These are phyloP conservation scores for Colletotrichum abscissum DNA, from an alignment of 2,329 filamentous ascomycete genomes.

Conservation along the genomic window DNA sequence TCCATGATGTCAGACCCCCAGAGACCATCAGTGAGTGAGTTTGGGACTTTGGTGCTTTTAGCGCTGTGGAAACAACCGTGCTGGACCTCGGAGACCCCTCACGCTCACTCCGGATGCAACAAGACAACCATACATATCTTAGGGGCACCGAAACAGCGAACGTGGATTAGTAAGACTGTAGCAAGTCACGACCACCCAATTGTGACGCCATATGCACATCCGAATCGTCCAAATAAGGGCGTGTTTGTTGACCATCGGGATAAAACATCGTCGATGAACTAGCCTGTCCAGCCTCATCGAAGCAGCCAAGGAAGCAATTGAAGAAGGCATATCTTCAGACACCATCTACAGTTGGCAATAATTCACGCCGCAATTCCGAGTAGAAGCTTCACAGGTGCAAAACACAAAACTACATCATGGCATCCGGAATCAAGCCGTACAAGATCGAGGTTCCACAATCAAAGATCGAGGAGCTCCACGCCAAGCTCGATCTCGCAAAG, in stretches of 20 bases:
- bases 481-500: constrained; percentile 45
- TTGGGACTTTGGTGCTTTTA: background rate
- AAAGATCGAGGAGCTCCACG: constrained; percentile 42
- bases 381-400: background rate
- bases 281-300: background rate
- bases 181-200: background rate
- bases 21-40: background rate
- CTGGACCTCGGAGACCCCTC: background rate
- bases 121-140: background rate
- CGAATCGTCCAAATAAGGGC: constrained; percentile 5
- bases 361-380: background rate
- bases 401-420: background rate
- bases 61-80: background rate
- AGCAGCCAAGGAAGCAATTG: background rate
- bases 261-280: background rate
- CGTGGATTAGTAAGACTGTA: background rate
- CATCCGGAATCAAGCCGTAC: constrained; percentile 45
- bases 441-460: constrained; percentile 47
- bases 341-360: background rate
- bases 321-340: background rate
- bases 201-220: constrained; percentile 23
- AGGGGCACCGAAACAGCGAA: background rate
- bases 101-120: background rate
- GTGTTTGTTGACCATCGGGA: background rate
- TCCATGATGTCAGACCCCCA: constrained; percentile 16